Base-by-base conservation (phyloP, 208 protist genomes). In the Tritrichomonas musculus region DNA sequence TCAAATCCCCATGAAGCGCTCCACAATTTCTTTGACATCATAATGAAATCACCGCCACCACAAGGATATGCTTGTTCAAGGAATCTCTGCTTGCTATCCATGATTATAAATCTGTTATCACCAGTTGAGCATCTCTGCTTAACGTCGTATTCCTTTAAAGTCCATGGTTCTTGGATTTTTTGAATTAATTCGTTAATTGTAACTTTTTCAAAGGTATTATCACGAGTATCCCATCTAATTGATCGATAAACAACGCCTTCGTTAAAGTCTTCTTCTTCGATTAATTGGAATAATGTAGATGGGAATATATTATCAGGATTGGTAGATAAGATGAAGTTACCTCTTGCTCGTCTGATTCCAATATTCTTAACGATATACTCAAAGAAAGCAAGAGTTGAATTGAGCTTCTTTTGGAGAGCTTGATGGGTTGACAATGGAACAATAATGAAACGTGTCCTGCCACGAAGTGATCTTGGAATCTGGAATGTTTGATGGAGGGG, bases 301-400 rank as follows among this genome's bases (percentile, higher is more conserved):
- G 77, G 41, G 2, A 57, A 88, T 22, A 88, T 39, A 57, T 57
- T 57, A 50, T 88, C 77, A 33, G 47, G 47, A 57, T 88, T 88
- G 0, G 77, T 88, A 8, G 77, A 9, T 5, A 88, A 30, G 27
- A 88, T 57, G 30, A 88, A 88, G 33, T 88, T 30, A 0, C 77
- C 77, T 53, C 33, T 55, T 33, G 41, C 27, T 57, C 77, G 44
- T 22, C 77, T 25, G 20, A 88, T 88, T 2, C 77, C 77, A 39
- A 57, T 57, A 47, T 88, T 88, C 27, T 88, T 88, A 2, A 33
- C 47, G 17, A 88, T 88, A 57, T 88, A 88, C n/a, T 88, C 77
- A 27, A 88, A 88, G n/a, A 88, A 88, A 11, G 41, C 25, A 14
- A 39, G 33, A 14, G 20, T 53, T 36, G 77, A 53, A 33, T 88